Evolutionary conservation across 164 flowering plant species (phyloP).

Genomic region (Aristolochia fimbriata): DNA sequence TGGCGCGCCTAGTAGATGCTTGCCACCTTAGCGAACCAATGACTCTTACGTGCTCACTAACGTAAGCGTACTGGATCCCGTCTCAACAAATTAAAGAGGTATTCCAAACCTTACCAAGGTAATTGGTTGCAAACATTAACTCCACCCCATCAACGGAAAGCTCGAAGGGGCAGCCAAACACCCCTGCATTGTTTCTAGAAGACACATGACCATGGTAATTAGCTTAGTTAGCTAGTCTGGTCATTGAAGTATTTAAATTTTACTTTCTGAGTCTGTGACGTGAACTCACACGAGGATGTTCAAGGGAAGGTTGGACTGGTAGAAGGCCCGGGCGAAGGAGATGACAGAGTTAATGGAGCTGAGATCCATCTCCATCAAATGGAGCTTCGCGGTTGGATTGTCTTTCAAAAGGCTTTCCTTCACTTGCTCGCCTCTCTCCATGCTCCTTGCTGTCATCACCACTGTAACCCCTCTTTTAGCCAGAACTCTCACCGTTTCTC

Average conservation of each 20-base stretch:
- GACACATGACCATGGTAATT: neutral
- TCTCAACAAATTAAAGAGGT: too few relatives aligned
- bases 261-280: neutral
- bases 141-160: conserved; percentile 82
- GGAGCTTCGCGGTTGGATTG: conserved; percentile 37
- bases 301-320: conserved; percentile 61
- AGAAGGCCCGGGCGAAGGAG: conserved; percentile 45
- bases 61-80: too few relatives aligned
- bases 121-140: conserved; percentile 83
- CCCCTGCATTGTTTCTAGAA: conserved; percentile 81
- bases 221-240: too few relatives aligned
- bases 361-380: conserved; percentile 69
- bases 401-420: conserved; percentile 46
- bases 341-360: conserved; percentile 57
- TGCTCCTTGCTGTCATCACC: conserved; percentile 71
- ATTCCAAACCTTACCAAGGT: conserved; percentile 47
- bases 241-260: neutral
- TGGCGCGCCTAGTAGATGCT: too few relatives aligned
- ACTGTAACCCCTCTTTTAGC: conserved; percentile 74
- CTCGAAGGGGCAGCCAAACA: conserved; percentile 90
- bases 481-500: conserved; percentile 81
- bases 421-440: conserved; percentile 65
- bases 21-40: too few relatives aligned
- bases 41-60: too few relatives aligned
- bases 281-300: conserved; percentile 66